These are phyloP conservation scores for Starmerella sirachaensis DNA, from an alignment of 805 yeast genomes.

Conservation along the genomic window DNA sequence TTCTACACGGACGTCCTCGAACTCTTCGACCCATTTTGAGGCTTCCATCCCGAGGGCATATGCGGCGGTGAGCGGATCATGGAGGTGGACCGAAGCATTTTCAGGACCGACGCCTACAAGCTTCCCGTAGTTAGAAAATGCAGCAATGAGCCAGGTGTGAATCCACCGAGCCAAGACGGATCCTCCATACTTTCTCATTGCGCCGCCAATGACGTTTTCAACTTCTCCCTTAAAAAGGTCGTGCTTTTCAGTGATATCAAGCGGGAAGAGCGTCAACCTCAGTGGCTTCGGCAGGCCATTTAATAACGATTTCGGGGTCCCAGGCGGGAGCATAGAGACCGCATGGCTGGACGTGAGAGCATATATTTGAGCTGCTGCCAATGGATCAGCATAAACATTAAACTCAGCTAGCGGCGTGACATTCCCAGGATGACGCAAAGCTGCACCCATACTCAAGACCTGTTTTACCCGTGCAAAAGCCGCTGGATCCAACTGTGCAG, in stretches of 20 bases:
- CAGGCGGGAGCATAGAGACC: slow-evolving; percentile 24
- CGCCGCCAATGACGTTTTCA: slow-evolving; percentile 17
- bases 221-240: slow-evolving; percentile 20
- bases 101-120: slow-evolving; percentile 21
- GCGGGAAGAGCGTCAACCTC: slow-evolving; percentile 29
- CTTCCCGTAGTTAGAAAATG: slow-evolving; percentile 19
- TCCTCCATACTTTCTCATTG: slow-evolving; percentile 9
- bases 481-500: slow-evolving; percentile 31
- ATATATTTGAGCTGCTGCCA: slow-evolving; percentile 32
- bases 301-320: slow-evolving; percentile 14
- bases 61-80: slow-evolving; percentile 33
- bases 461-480: slow-evolving; percentile 29
- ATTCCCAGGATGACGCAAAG: slow-evolving; percentile 30
- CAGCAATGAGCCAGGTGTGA: slow-evolving; percentile 26
- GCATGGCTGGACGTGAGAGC: slow-evolving; percentile 28
- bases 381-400: slow-evolving; percentile 33
- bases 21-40: slow-evolving; percentile 18
- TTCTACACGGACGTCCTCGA: slow-evolving; percentile 31
- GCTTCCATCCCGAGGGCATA: slow-evolving; percentile 23
- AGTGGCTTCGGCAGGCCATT: slow-evolving; percentile 21
- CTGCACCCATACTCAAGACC: slow-evolving; percentile 34
- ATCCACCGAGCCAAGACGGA: slow-evolving; percentile 30
- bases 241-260: slow-evolving; percentile 31
- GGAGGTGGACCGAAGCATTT: slow-evolving; percentile 24
- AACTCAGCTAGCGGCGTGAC: slow-evolving; percentile 34